phyloP scores from a whole-genome alignment of 768 basidiomycete species.

The Boletus reticuloceps region DNA sequence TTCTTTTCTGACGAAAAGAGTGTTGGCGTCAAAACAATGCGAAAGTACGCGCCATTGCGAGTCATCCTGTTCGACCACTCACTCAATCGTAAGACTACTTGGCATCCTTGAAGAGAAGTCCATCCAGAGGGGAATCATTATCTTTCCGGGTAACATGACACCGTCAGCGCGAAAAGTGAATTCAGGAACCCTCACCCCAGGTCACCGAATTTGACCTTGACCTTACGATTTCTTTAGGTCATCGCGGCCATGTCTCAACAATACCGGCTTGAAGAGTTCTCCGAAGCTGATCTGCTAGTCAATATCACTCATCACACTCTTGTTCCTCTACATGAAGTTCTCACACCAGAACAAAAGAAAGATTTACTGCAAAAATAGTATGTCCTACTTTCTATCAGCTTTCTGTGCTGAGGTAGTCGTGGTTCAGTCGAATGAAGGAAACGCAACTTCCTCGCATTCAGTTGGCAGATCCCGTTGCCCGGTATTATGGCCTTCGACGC shows the following conservation, averaged over 20 bases:
- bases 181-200: neutral
- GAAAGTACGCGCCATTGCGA: slow-evolving; percentile 62
- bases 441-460: slow-evolving; percentile 98
- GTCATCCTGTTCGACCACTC: slow-evolving; percentile 2
- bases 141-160: slow-evolving; percentile 96
- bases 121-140: slow-evolving; percentile 89
- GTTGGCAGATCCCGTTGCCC: slow-evolving; percentile 93
- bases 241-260: slow-evolving; percentile 86
- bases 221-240: slow-evolving; percentile 50
- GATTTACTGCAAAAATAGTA: slow-evolving; percentile 89
- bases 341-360: slow-evolving; percentile 84
- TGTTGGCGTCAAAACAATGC: slow-evolving; percentile 96
- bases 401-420: slow-evolving; percentile 6
- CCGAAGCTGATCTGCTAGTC: slow-evolving; percentile 93
- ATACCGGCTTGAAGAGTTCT: slow-evolving; percentile 92
- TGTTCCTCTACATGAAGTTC: slow-evolving; percentile 89
- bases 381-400: slow-evolving; percentile 34
- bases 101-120: slow-evolving; percentile 88
- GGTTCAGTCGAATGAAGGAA: slow-evolving; percentile 86
- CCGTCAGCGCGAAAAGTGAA: slow-evolving; percentile 91
- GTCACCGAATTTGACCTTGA: neutral
- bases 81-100: slow-evolving; percentile 60
- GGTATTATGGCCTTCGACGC: slow-evolving; percentile 93
- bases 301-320: slow-evolving; percentile 97
- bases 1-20: slow-evolving; percentile 96